phyloP scores from a whole-genome alignment of 2,329 filamentous ascomycete species.

The Knufia petricola region DNA sequence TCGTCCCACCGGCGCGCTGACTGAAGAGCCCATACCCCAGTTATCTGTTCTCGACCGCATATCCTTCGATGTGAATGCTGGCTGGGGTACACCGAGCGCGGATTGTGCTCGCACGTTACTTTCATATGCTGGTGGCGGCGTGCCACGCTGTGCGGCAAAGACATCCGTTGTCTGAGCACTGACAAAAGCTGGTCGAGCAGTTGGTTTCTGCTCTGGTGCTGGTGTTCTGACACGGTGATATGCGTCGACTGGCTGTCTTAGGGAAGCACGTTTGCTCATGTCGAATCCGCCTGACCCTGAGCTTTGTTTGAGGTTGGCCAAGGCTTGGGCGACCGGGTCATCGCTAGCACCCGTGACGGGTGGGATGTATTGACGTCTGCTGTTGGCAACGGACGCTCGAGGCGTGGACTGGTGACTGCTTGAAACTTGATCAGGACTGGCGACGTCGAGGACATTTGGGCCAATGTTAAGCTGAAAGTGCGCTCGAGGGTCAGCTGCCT shows the following conservation, averaged over 20 bases:
- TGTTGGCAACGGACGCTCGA: slow-evolving; percentile 29
- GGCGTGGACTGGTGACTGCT: slow-evolving; percentile 39
- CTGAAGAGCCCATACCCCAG: slow-evolving; percentile 41
- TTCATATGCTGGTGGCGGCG: slow-evolving; percentile 83
- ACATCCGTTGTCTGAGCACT: slow-evolving; percentile 32
- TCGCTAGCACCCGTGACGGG: slow-evolving; percentile 36
- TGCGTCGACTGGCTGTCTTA: slow-evolving; percentile 85
- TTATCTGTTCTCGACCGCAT: slow-evolving; percentile 94
- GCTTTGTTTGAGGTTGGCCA: slow-evolving; percentile 72
- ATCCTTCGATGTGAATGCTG: slow-evolving; percentile 81
- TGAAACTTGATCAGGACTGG: slow-evolving; percentile 52
- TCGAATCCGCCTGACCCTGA: slow-evolving; percentile 33
- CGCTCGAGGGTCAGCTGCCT: slow-evolving; percentile 81
- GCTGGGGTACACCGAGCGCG: slow-evolving; percentile 50
- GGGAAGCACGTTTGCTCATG: slow-evolving; percentile 67
- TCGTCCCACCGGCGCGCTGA: slow-evolving; percentile 12
- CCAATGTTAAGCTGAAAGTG: slow-evolving; percentile 90
- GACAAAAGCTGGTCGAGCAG: slow-evolving; percentile 21
- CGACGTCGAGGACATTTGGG: slow-evolving; percentile 91
- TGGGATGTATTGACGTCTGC: slow-evolving; percentile 23
- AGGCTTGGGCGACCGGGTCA: slow-evolving; percentile 83
- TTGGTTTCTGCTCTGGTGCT: slow-evolving; percentile 39
- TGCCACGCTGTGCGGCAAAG: slow-evolving; percentile 55
- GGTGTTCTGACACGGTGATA: slow-evolving; percentile 92
- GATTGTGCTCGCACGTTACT: slow-evolving; percentile 12